Conservation (phyloP, 805 yeast species). For the Saccharomyces paradoxus region DNA sequence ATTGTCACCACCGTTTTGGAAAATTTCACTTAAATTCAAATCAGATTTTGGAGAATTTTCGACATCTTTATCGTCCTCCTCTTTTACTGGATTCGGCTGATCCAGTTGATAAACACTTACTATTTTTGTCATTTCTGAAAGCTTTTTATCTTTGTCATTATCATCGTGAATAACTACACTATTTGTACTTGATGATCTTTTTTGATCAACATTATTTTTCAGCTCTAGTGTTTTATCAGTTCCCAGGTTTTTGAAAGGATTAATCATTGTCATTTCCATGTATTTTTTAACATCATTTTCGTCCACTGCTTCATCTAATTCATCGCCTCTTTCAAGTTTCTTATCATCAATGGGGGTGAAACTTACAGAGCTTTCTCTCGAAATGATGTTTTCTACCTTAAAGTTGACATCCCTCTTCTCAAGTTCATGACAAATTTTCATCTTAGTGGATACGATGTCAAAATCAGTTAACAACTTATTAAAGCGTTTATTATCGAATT, state of each 20-base stretch:
- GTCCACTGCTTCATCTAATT: conserved; percentile 7
- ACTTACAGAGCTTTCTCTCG: background rate
- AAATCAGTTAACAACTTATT: conserved; percentile 8
- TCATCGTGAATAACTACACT: conserved; percentile 20
- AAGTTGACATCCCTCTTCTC: conserved; percentile 17
- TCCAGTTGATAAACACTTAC: conserved; percentile 25
- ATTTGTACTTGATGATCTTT: conserved; percentile 12
- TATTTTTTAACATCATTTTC: conserved; percentile 18
- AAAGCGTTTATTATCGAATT: conserved; percentile 8
- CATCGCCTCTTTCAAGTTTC: background rate
- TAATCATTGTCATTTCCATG: conserved; percentile 31
- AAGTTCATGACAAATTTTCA: conserved; percentile 24
- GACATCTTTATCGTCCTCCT: conserved; percentile 4
- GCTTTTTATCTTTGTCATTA: conserved; percentile 7
- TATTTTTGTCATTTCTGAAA: conserved; percentile 30
- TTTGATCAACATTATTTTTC: conserved; percentile 1
- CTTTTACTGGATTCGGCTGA: conserved; percentile 6
- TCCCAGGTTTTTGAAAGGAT: conserved; percentile 16
- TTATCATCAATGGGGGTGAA: background rate
- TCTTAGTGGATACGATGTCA: conserved; percentile 18
- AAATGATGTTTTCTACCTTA: conserved; percentile 4
- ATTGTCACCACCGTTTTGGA: conserved; percentile 6
- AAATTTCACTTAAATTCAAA: conserved; percentile 24
- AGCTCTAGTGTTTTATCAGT: background rate
- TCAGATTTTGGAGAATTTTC: conserved; percentile 1